Conservation (phyloP, 2,329 filamentous ascomycete species). For the Uncinocarpus reesii region DNA sequence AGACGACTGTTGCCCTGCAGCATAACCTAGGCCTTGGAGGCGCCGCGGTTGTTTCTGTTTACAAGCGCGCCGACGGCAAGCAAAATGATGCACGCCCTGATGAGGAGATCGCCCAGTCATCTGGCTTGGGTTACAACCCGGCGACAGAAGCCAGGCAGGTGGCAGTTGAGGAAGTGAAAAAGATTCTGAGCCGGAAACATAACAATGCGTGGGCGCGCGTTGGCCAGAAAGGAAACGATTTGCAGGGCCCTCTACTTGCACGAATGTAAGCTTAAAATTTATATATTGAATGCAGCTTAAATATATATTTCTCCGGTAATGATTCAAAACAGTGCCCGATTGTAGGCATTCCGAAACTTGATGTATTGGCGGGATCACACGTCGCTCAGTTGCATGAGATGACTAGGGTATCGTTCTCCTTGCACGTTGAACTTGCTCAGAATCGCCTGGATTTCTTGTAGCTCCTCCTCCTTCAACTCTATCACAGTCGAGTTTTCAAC, state of each 20-base stretch:
- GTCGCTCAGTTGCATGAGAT: too few species aligned
- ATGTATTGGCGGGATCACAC: too few species aligned
- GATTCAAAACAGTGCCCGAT: too few species aligned
- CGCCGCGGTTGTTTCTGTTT: slow-evolving; percentile 22
- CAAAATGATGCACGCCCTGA: slow-evolving; percentile 1
- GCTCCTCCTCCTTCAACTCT: too few species aligned
- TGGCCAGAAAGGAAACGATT: slow-evolving; percentile 7
- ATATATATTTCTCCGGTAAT: too few species aligned
- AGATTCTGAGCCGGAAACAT: slow-evolving; percentile 9
- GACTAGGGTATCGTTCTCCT: too few species aligned
- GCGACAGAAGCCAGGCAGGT: slow-evolving; percentile 13
- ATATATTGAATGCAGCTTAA: not conserved
- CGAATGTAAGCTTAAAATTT: slow-evolving; percentile 8
- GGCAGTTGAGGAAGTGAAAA: slow-evolving; percentile 12
- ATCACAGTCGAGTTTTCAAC: too few species aligned
- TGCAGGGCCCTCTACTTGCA: slow-evolving; percentile 10
- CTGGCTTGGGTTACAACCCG: slow-evolving; percentile 13
- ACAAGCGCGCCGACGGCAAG: slow-evolving; percentile 12
- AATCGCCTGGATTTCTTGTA: too few species aligned
- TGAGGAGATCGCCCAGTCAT: not conserved
- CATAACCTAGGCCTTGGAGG: slow-evolving; percentile 26
- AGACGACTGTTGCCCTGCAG: slow-evolving; percentile 20
- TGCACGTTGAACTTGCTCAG: too few species aligned
- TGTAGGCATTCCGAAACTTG: too few species aligned
- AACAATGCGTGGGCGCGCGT: slow-evolving; percentile 13